These are phyloP conservation scores for Mucor irregularis DNA, from an alignment of 371 early-diverging fungal species.

Conservation along the genomic window DNA sequence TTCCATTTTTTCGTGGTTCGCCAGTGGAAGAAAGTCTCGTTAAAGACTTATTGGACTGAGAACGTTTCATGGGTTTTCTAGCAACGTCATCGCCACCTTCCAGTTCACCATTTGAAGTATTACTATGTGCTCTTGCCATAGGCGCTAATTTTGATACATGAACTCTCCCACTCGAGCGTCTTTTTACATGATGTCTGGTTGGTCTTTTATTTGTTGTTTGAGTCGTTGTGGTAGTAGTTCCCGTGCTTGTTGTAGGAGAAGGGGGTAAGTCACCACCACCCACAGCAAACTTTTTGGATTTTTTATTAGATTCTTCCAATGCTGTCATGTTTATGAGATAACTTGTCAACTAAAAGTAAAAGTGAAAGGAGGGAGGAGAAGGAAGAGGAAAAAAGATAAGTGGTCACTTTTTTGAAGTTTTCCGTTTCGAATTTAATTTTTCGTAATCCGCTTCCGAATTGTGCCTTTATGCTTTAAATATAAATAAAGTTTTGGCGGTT, in stretches of 20 bases:
- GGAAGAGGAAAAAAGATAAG: background rate
- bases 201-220: slow-evolving; percentile 10
- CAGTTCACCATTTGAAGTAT: background rate
- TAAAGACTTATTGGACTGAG: slow-evolving; percentile 29
- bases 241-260: slow-evolving; percentile 24
- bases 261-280: slow-evolving; percentile 23
- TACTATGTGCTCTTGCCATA: slow-evolving; percentile 23
- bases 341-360: background rate
- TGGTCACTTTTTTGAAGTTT: background rate
- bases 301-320: slow-evolving; percentile 19
- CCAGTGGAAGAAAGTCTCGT: slow-evolving; percentile 19
- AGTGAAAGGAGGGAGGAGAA: background rate
- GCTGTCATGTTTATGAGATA: slow-evolving; percentile 8
- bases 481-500: no score
- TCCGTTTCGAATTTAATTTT: no score
- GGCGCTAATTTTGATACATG: slow-evolving; percentile 33
- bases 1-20: slow-evolving; percentile 2
- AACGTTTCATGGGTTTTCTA: slow-evolving; percentile 28
- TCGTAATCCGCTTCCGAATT: no score
- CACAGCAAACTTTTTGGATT: slow-evolving; percentile 31
- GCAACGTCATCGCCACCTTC: slow-evolving; percentile 14
- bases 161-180: slow-evolving; percentile 31
- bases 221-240: slow-evolving; percentile 3
- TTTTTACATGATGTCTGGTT: slow-evolving; percentile 36
- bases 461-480: no score